Evolutionary conservation across 208 protist species (phyloP).

Genomic region (Trypanosoma vivax): DNA sequence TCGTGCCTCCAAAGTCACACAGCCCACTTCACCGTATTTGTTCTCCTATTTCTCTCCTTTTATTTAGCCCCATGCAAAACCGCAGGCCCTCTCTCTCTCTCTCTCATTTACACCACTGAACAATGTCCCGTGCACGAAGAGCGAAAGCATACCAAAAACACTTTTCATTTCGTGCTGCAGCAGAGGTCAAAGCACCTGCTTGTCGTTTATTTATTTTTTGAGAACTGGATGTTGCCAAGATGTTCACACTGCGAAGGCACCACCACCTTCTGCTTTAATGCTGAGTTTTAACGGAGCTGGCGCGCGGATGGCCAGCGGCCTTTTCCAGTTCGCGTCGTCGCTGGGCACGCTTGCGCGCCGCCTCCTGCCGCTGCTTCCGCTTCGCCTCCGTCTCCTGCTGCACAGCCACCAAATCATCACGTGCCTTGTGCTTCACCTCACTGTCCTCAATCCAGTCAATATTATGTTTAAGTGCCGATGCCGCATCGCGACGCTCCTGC

Average conservation of each 20-base stretch:
- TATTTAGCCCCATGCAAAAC: too few relatives aligned
- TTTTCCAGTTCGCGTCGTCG: slow-evolving; percentile 59
- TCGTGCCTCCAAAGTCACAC: too few relatives aligned
- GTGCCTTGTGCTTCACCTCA: slow-evolving; percentile 76
- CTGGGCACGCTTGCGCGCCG: slow-evolving; percentile 61
- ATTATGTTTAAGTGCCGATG: slow-evolving; percentile 89
- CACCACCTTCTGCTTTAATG: slow-evolving; percentile 3
- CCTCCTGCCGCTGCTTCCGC: slow-evolving; percentile 65
- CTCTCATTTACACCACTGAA: too few relatives aligned
- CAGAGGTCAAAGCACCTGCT: too few relatives aligned
- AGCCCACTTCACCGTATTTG: too few relatives aligned
- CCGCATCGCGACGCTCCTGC: slow-evolving; percentile 71
- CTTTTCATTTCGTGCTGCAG: too few relatives aligned
- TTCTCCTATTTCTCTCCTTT: too few relatives aligned
- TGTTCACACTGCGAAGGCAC: neutral
- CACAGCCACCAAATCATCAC: slow-evolving; percentile 70
- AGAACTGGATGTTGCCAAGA: neutral
- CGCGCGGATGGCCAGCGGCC: slow-evolving; percentile 28
- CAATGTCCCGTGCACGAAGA: too few relatives aligned
- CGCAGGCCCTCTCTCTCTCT: too few relatives aligned
- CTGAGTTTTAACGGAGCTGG: slow-evolving; percentile 54
- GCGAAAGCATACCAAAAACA: too few relatives aligned
- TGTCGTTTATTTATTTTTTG: too few relatives aligned
- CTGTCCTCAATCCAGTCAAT: slow-evolving; percentile 90
- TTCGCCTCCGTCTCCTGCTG: slow-evolving; percentile 72